A percentile compares a stretch with the other conserved stretches of the same genome.
phyloP scores from a whole-genome alignment of 2,329 filamentous ascomycete genomes.

The Scedosporium boydii region DNA sequence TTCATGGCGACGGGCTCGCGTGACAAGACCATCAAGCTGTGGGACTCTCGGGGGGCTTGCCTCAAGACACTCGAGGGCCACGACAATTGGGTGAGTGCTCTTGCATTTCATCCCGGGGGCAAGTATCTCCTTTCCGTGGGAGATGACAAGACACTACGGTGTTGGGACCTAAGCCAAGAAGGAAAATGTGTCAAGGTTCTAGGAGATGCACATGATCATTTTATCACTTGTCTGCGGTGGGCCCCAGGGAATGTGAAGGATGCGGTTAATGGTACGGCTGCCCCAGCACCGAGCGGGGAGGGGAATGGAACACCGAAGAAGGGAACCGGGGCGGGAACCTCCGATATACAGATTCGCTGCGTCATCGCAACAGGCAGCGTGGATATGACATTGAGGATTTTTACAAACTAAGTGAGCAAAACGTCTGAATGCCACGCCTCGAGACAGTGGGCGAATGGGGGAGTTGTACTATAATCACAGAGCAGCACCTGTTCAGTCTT shows the following conservation, averaged over 20 bases:
- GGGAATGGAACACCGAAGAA: conserved; percentile 36
- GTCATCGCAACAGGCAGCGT: conserved; percentile 80
- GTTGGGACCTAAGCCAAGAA: conserved; percentile 89
- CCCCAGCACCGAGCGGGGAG: conserved; percentile 22
- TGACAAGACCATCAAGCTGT: conserved; percentile 85
- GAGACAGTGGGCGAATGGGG: too few species aligned
- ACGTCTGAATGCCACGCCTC: too few species aligned
- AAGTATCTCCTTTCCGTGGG: conserved; percentile 80
- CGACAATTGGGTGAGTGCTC: conserved; percentile 84
- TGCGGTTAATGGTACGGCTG: conserved; percentile 15
- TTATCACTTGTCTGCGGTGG: conserved; percentile 81
- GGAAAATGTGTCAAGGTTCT: conserved; percentile 82
- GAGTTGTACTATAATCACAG: too few species aligned
- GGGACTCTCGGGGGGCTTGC: conserved; percentile 76
- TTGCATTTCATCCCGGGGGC: conserved; percentile 85
- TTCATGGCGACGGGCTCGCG: conserved; percentile 83
- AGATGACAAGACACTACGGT: conserved; percentile 86
- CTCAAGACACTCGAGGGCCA: conserved; percentile 80
- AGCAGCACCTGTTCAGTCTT: too few species aligned
- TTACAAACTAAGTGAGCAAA: conserved; percentile 41
- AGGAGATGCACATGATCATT: conserved; percentile 68
- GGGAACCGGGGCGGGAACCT: conserved; percentile 24
- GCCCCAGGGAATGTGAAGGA: conserved; percentile 67
- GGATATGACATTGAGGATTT: conserved; percentile 68
- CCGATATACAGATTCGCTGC: conserved; percentile 61